A percentile compares a stretch with the other conserved stretches of the same genome.
Conservation (phyloP, 2,329 filamentous ascomycete species). For the Didymellaceae sp. region DNA sequence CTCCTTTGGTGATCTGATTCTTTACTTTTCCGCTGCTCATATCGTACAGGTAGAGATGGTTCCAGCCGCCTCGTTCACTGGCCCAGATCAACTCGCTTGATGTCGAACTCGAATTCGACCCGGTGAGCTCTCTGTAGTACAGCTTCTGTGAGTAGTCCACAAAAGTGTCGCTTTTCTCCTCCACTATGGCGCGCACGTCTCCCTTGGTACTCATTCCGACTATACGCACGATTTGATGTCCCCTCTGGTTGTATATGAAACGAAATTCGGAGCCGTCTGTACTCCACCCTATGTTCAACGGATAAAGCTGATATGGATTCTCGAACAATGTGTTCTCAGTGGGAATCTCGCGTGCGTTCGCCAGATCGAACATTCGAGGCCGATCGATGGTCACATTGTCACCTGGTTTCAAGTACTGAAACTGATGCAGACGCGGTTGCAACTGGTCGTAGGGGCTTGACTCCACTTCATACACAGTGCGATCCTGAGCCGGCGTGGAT, state of each 20-base stretch:
- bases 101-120: constrained; percentile 3
- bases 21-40: constrained; percentile 45
- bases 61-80: constrained; percentile 38
- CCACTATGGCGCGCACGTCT: constrained; percentile 26
- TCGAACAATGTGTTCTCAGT: constrained; percentile 27
- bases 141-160: constrained; percentile 31
- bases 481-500: constrained; percentile 25
- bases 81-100: constrained; percentile 34
- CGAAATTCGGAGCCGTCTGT: constrained; percentile 30
- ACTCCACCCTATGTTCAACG: constrained; percentile 28
- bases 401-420: constrained; percentile 29
- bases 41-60: constrained; percentile 38
- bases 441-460: constrained; percentile 29
- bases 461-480: constrained; percentile 27
- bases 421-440: constrained; percentile 27
- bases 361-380: constrained; percentile 30
- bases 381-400: constrained; percentile 28
- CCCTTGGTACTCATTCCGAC: constrained; percentile 32
- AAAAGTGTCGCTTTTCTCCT: constrained; percentile 34
- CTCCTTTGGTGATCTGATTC: constrained; percentile 49
- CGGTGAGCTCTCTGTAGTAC: constrained; percentile 18
- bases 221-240: constrained; percentile 30
- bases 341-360: constrained; percentile 22
- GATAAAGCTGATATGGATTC: constrained; percentile 23
- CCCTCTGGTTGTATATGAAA: constrained; percentile 33